Base-by-base conservation (phyloP, 2,329 filamentous ascomycete species). In the Xylaria sp. region DNA sequence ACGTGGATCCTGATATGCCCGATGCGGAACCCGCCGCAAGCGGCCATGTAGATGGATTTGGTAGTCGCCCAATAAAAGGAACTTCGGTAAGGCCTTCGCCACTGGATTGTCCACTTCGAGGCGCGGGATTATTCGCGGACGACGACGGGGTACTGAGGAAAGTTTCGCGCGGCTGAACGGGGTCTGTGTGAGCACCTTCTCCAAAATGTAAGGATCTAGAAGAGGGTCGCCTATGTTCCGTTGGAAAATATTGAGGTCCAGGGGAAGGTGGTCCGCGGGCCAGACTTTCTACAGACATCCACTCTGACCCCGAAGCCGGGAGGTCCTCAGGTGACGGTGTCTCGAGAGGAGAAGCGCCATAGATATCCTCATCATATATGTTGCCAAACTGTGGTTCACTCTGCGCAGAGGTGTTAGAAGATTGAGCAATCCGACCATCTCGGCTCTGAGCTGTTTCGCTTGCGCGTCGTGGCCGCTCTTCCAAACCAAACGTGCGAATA, bases 41-140 rank as follows among this genome's bases (percentile, higher is more conserved):
- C 23, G 81, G 80, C 81, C 81, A 83, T 7, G 80, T 82, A 63
- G 72, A 71, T 10, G 75, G 70, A 60, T 72, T 76, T 4, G 69
- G 68, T 46, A 75, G 65, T 18, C 68, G 65, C n/a, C 61, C 61
- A 35, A 67, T 53, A 23, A 56, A 48, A 16, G 69, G 68, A 39
- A 57, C 67, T 18, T 55, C 49, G 4, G 46, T 56, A 16, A 35
- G 37, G 18, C 55, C 60, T 23, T 52, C 48, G 13, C 8, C 18
- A 2, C 35, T 9, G 18, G 11, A 7, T 8, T 19, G 9, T 35
- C 13, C 46, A 10, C 62, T 58, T 13, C 61, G 61, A 37, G 51
- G 55, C 44, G 59, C 54, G 11, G 54, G 50, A 30, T 52, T 58
- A 54, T 58, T 60, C 4, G 39, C 55, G 13, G 57, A 19, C n/a